Conservation (phyloP, 2,329 filamentous ascomycete genomes). For the Fusarium nematophilum region DNA sequence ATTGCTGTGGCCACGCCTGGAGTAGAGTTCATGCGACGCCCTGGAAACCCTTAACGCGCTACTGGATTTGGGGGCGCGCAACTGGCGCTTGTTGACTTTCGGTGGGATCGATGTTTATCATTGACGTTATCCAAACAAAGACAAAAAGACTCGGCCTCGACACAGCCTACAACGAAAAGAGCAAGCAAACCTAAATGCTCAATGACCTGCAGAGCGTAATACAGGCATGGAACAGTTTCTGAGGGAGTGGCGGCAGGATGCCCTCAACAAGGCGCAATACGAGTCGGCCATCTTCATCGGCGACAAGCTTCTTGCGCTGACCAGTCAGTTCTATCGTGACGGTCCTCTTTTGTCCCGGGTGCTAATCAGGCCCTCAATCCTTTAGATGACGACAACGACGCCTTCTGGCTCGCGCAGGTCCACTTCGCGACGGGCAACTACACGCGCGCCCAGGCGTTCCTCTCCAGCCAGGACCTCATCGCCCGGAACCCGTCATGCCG, state of each 20-base stretch:
- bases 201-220: conserved; percentile 17
- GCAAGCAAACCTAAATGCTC: not conserved
- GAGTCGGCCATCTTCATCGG: conserved; percentile 97
- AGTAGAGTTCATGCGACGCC: conserved; percentile 33
- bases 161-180: not conserved
- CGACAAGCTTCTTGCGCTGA: conserved; percentile 95
- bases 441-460: conserved; percentile 86
- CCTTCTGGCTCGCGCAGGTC: conserved; percentile 97
- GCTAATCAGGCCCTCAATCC: conserved; percentile 17
- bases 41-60: conserved; percentile 35
- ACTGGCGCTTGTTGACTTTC: conserved; percentile 37
- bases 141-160: conserved; percentile 8
- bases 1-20: conserved; percentile 40
- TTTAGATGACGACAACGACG: conserved; percentile 89
- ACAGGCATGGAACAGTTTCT: conserved; percentile 87
- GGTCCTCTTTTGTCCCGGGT: not conserved
- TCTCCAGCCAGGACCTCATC: conserved; percentile 85
- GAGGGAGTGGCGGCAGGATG: conserved; percentile 94
- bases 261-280: conserved; percentile 94
- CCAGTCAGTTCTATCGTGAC: conserved; percentile 70
- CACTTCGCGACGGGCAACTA: conserved; percentile 97
- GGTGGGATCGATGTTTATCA: conserved; percentile 36
- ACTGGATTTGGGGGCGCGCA: no score
- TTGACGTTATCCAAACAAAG: conserved; percentile 33
- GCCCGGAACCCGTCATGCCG: conserved; percentile 85